A percentile compares a stretch with the other conserved stretches of the same genome.
Evolutionary conservation across 192 early-diverging fungal species (phyloP).

Genomic region (Physocladia obscura): DNA sequence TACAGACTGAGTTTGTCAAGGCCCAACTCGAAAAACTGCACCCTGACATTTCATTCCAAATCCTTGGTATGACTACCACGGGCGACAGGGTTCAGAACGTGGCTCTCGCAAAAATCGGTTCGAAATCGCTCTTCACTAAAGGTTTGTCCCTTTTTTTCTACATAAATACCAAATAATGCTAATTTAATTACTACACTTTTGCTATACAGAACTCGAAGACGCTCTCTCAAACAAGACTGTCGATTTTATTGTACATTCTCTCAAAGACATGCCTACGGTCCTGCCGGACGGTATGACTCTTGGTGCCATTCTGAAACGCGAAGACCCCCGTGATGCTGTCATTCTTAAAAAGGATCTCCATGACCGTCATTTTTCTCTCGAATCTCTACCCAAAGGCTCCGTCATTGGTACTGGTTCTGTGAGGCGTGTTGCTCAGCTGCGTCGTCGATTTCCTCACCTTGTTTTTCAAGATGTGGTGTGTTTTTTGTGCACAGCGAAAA

Average conservation of each 20-base stretch:
- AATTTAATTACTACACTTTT: too few relatives aligned
- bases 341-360: constrained; percentile 52
- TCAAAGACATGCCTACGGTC: constrained; percentile 90
- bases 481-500: constrained; percentile 26
- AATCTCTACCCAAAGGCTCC: constrained; percentile 68
- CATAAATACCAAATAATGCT: too few relatives aligned
- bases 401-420: constrained; percentile 88
- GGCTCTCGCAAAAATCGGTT: constrained; percentile 86
- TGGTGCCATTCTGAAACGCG: constrained; percentile 81
- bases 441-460: constrained; percentile 72
- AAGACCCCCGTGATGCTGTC: constrained; percentile 87
- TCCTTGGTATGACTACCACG: constrained; percentile 52
- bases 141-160: constrained; percentile 52
- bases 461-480: constrained; percentile 75
- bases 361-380: constrained; percentile 13
- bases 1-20: constrained; percentile 77
- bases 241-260: constrained; percentile 88
- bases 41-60: constrained; percentile 35
- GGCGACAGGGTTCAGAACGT: constrained; percentile 80
- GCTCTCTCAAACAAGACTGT: constrained; percentile 66
- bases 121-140: constrained; percentile 39
- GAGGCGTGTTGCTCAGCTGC: constrained; percentile 83
- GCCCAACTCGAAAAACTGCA: constrained; percentile 45
- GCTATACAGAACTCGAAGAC: constrained; percentile 87
- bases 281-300: constrained; percentile 79